Conservation (phyloP, 768 basidiomycete genomes). For the Dacryopinax spathularia region DNA sequence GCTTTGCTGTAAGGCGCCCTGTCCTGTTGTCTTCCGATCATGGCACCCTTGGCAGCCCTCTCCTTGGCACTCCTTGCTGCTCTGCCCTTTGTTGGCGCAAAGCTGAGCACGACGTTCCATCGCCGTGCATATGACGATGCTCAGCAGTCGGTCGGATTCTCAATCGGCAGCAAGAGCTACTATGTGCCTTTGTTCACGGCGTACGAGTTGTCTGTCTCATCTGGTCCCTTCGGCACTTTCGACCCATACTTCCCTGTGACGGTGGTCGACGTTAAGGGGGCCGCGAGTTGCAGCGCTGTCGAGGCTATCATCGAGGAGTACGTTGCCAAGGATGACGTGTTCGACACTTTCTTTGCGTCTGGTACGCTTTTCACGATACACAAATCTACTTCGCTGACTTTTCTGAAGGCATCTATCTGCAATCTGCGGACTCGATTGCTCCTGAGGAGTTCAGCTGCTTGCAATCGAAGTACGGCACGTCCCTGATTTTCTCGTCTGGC, state of each 20-base stretch:
- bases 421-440: conserved; percentile 6
- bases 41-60: background rate
- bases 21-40: background rate
- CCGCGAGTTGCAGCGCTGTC: conserved; percentile 15
- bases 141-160: background rate
- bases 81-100: background rate
- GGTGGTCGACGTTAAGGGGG: conserved; percentile 15
- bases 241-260: conserved; percentile 10
- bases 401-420: conserved; percentile 9
- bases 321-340: conserved; percentile 14
- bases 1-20: background rate
- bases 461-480: conserved; percentile 3
- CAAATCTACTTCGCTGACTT: conserved; percentile 8
- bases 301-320: conserved; percentile 12
- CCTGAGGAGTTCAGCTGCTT: conserved; percentile 5
- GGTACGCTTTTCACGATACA: conserved; percentile 10
- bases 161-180: background rate
- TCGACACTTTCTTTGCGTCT: conserved; percentile 11
- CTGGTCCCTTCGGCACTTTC: background rate
- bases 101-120: background rate
- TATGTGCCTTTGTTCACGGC: background rate
- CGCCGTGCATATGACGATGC: background rate
- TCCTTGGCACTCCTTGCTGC: background rate
- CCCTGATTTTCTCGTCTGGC: conserved; percentile 6
- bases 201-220: background rate